phyloP scores from a whole-genome alignment of 768 basidiomycete species.

The Lentinula raphanica region DNA sequence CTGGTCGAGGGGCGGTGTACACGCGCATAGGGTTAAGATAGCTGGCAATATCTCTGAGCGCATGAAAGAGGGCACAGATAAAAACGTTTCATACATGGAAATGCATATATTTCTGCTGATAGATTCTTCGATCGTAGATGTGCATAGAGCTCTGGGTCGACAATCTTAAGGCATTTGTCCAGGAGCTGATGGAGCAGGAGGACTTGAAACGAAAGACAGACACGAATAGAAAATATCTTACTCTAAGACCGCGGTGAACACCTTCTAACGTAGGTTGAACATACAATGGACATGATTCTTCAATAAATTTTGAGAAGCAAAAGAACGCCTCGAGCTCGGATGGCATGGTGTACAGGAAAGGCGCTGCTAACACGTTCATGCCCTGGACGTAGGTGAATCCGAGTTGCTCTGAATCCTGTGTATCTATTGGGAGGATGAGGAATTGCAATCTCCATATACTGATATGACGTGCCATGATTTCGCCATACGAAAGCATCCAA shows the following conservation, averaged over 20 bases:
- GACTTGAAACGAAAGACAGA: background rate
- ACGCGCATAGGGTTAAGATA: constrained; percentile 90
- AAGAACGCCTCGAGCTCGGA: constrained; percentile 98
- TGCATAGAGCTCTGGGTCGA: constrained; percentile 81
- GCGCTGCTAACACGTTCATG: constrained; percentile 98
- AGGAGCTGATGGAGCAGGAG: constrained; percentile 58
- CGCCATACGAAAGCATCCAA: constrained; percentile 98
- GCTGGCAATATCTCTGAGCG: constrained; percentile 40
- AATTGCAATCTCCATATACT: background rate
- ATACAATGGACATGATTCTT: constrained; percentile 91
- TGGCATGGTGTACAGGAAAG: constrained; percentile 96
- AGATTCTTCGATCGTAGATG: constrained; percentile 87
- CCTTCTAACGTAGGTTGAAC: constrained; percentile 95
- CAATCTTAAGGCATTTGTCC: constrained; percentile 86
- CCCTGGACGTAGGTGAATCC: constrained; percentile 98
- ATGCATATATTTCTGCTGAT: constrained; percentile 94
- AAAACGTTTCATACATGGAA: constrained; percentile 65
- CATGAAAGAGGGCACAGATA: background rate
- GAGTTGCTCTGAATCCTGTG: constrained; percentile 71
- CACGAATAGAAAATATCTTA: constrained; percentile 31
- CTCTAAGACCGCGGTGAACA: constrained; percentile 91
- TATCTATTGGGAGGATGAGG: constrained; percentile 38
- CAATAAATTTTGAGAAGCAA: constrained; percentile 95
- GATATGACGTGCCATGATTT: constrained; percentile 58
- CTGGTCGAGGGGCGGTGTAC: constrained; percentile 93